These are phyloP conservation scores for Phyllosticta ampelicida DNA, from an alignment of 2,329 filamentous ascomycete species.

Conservation along the genomic window DNA sequence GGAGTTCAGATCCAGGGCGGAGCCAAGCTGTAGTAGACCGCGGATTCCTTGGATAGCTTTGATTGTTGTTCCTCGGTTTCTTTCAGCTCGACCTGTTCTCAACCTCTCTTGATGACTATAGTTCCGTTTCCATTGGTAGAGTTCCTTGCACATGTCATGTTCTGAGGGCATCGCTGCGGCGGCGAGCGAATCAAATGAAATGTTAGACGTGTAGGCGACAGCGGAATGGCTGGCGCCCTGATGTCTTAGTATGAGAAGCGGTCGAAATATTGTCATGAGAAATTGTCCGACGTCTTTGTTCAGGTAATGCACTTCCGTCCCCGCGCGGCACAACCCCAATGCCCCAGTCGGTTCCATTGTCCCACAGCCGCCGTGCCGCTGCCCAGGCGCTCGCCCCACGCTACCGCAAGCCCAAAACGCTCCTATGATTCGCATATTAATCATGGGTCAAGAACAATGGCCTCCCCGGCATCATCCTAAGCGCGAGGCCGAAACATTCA, in stretches of 20 bases:
- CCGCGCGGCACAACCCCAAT: too few species aligned
- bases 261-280: not conserved
- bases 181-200: not conserved
- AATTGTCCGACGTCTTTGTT: too few species aligned
- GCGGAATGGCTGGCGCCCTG: not conserved
- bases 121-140: not conserved
- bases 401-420: not conserved
- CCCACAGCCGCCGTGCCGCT: too few species aligned
- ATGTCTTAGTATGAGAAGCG: not conserved
- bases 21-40: constrained; percentile 6
- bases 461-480: not conserved
- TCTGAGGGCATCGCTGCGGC: not conserved
- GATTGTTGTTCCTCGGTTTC: too few species aligned
- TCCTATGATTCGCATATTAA: not conserved
- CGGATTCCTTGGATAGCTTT: too few species aligned
- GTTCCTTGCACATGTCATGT: not conserved
- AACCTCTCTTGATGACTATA: too few species aligned
- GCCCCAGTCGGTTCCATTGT: too few species aligned
- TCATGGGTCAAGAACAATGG: not conserved
- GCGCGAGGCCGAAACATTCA: not conserved
- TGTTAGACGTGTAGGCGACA: not conserved
- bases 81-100: too few species aligned
- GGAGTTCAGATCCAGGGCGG: constrained; percentile 26
- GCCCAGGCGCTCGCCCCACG: not conserved
- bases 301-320: too few species aligned